Conservation (phyloP, 2,329 filamentous ascomycete species). For the Fusarium domesticum region DNA sequence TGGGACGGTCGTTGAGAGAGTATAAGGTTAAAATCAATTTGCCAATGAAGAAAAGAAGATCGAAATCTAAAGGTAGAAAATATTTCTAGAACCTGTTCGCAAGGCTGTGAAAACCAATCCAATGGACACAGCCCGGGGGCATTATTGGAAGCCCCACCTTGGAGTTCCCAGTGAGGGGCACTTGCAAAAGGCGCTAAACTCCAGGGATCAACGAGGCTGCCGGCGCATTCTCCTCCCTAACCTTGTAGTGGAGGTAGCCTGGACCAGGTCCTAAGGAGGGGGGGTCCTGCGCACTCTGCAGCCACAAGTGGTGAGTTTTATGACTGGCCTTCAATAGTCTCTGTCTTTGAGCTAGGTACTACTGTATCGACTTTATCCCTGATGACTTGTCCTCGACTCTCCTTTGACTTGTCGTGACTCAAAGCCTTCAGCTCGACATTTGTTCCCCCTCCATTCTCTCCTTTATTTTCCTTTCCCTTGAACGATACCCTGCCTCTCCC, state of each 20-base stretch:
- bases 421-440: slow-evolving; percentile 1
- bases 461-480: slow-evolving; percentile 12
- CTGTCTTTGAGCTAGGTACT: slow-evolving; percentile 23
- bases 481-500: slow-evolving; percentile 14
- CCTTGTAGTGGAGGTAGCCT: too few relatives aligned
- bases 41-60: background rate
- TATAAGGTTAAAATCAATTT: background rate
- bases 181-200: slow-evolving; percentile 5
- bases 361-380: background rate
- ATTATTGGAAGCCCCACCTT: slow-evolving; percentile 16
- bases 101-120: too few relatives aligned
- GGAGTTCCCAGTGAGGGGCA: slow-evolving; percentile 22
- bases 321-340: slow-evolving; percentile 14
- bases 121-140: too few relatives aligned
- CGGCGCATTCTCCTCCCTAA: too few relatives aligned
- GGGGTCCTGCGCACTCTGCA: background rate
- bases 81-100: slow-evolving; percentile 15
- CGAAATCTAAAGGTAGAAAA: slow-evolving; percentile 17
- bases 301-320: slow-evolving; percentile 9
- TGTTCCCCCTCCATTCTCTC: slow-evolving; percentile 19
- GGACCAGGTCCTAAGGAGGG: too few relatives aligned
- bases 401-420: slow-evolving; percentile 12
- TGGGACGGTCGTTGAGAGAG: slow-evolving; percentile 1
- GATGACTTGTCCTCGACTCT: background rate
- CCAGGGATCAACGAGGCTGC: slow-evolving; percentile 16